A percentile compares a stretch with the other conserved stretches of the same genome.
Evolutionary conservation across 208 protist genomes (phyloP).

Genomic region (Crithidia bombi): DNA sequence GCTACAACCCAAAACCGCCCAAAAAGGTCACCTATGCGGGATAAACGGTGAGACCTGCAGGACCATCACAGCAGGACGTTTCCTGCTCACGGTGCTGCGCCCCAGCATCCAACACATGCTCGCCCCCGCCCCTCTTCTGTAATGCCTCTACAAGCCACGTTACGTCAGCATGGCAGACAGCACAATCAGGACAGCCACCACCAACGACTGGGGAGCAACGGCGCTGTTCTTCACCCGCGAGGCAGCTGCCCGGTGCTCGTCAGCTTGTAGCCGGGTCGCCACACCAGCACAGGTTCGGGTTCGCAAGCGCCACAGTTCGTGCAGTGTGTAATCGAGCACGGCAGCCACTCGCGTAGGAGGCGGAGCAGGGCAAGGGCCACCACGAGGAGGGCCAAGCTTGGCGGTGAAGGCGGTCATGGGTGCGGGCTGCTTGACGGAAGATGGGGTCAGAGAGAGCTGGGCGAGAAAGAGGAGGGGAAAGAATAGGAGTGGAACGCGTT

Average conservation of each 20-base stretch:
- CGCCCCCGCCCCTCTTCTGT: background rate
- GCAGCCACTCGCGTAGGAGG: background rate
- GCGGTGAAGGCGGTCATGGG: conserved; percentile 13
- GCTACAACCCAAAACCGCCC: background rate
- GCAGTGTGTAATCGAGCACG: conserved; percentile 14
- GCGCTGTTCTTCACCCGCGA: conserved; percentile 12
- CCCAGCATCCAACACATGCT: background rate
- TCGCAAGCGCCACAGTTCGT: conserved; percentile 13
- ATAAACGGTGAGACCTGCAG: background rate
- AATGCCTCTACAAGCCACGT: conserved; percentile 8
- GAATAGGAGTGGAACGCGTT: background rate
- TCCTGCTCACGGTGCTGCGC: background rate
- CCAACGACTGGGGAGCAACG: conserved; percentile 3
- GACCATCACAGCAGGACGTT: no score
- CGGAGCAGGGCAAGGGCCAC: conserved; percentile 20
- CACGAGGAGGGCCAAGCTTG: conserved; percentile 16
- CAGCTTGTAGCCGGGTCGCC: conserved; percentile 21
- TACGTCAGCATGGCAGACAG: conserved; percentile 17
- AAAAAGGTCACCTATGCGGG: background rate
- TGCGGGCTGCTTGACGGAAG: background rate
- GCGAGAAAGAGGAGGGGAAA: background rate
- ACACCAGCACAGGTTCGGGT: conserved; percentile 18
- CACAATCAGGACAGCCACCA: conserved; percentile 14
- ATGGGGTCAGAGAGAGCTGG: background rate
- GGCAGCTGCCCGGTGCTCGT: conserved; percentile 5